Base-by-base conservation (phyloP, 2,329 filamentous ascomycete genomes). In the Fusarium anthophilum region DNA sequence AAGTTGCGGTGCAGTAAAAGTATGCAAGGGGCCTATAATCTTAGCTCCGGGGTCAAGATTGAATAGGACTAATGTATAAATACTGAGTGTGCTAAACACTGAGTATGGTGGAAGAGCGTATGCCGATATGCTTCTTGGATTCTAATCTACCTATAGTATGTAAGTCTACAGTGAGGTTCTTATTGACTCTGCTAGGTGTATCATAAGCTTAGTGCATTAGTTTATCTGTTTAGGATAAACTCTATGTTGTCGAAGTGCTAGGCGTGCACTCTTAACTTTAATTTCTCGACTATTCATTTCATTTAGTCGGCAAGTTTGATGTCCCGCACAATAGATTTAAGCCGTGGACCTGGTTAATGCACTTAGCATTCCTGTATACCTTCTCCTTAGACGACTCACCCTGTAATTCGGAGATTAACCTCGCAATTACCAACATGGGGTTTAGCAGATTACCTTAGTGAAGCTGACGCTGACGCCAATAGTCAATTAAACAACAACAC, bases 401-500 rank as follows among this genome's bases (percentile, higher is more conserved):
- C 11, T n/a, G 20, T 14, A 18, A 18, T 8, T 12, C 51, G 6
- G 35, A 55, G 35, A 30, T 41, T 10, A 18, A 13, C 24, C 20
- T 39, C 20, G 11, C 15, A 2, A n/a, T 28, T 7, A 10, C 24
- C 6, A 41, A 28, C 11, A 22, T 7, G 10, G 6, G n/a, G 5
- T 17, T 5, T 28, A 17, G 5, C 8, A 22, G 11, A 4, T 10
- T 13, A 13, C 18, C 7, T 3, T 8, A 28, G 2, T 41, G 2
- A 2, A 39, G 4, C 10, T 28, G 14, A 10, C n/a, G 2, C 35
- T 13, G 24, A 35, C 6, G 9, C 8, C 3, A 7, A 12, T 8
- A 8, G 0, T 15, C 8, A 37, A 15, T 3, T 53, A 7, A 53
- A 22, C 3, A 9, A 26, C 2, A 15, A 5, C n/a, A 10, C 7